Evolutionary conservation across 257 asterid genomes (phyloP), one percentile per base, ranked within the genome.

Genomic region (Pogostemon cablin): DNA sequence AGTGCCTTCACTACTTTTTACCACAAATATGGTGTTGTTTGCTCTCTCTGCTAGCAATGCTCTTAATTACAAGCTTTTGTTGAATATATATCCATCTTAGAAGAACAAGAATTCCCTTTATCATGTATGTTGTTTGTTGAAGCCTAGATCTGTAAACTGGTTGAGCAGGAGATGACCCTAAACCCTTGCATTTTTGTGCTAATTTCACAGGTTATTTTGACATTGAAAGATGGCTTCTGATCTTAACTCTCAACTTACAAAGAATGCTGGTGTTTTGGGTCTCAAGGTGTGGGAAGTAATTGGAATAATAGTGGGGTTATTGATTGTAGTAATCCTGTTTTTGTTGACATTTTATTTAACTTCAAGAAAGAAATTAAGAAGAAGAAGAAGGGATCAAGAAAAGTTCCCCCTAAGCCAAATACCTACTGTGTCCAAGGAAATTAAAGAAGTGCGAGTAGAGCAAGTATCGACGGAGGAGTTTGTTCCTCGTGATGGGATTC

Each of bases 201-300:
- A 25, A 67, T 72, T 72, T 43, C 69, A 68, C 83, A 83, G 91
- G 83, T 62, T 65, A 66, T 69, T 77, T 78, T 60, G 67, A 57
- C 80, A 59, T 80, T 56, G 38, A 80, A 75, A 57, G 58, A 93
- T 93, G 98, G 93, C 85, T 74, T 83, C 95, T 82, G 85, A 89
- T 86, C 96, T 93, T 37, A 87, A 87, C 69, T 46, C 84, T 12
- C 80, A 84, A 57, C 83, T 93, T 4, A 87, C 90, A n/a, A 72
- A 85, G 68, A 77, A 73, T 39, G 86, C 97, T 9, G 90, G 89
- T 48, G 3, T 88, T 58, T 82, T 90, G 46, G 85, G 88, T 62
- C 87, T 93, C 79, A 86, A 86, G 81, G 96, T 93, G 48, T 93
- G 98, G 98, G 92, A 93, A 82, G 73, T 90, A 64, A 85, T 93